Evolutionary conservation across 164 flowering plant genomes (phyloP).

Genomic region (Vitis riparia): DNA sequence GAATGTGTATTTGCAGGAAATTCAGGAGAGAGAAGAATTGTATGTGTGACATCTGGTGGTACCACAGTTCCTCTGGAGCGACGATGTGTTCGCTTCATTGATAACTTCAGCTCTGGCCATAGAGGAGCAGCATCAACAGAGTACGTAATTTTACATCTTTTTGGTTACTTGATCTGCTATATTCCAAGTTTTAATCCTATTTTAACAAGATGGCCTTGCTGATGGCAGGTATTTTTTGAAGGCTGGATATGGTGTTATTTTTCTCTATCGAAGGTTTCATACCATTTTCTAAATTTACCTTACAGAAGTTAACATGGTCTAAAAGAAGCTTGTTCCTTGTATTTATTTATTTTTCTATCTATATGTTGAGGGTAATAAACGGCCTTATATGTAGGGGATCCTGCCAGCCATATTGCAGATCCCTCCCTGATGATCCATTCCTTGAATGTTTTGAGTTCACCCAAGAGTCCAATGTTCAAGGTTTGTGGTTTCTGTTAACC

Average conservation of each 20-base stretch:
- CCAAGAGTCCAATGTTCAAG: constrained; percentile 51
- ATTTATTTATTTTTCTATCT: neutral
- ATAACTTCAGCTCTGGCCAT: constrained; percentile 94
- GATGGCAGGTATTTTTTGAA: constrained; percentile 72
- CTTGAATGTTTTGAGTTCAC: constrained; percentile 73
- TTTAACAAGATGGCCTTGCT: constrained; percentile 4
- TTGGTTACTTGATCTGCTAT: neutral
- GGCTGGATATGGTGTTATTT: constrained; percentile 94
- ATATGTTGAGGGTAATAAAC: neutral
- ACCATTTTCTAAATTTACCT: neutral
- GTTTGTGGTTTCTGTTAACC: constrained; percentile 26
- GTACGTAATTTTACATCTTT: constrained; percentile 33
- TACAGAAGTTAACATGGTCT: neutral
- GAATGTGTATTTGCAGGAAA: constrained; percentile 31
- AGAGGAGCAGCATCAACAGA: constrained; percentile 98
- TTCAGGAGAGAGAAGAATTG: constrained; percentile 43
- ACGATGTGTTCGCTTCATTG: constrained; percentile 87
- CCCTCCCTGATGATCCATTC: constrained; percentile 84
- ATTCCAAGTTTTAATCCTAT: neutral
- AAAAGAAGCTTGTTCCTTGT: neutral
- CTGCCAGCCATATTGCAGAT: constrained; percentile 79
- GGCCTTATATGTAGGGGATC: constrained; percentile 58
- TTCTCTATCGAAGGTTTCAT: constrained; percentile 68
- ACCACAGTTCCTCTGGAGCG: constrained; percentile 94
- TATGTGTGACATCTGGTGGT: constrained; percentile 93